A percentile compares a stretch with the other conserved stretches of the same genome.
Evolutionary conservation across 2,329 filamentous ascomycete species (phyloP).

Genomic region (Tolypocladium ovalisporum): DNA sequence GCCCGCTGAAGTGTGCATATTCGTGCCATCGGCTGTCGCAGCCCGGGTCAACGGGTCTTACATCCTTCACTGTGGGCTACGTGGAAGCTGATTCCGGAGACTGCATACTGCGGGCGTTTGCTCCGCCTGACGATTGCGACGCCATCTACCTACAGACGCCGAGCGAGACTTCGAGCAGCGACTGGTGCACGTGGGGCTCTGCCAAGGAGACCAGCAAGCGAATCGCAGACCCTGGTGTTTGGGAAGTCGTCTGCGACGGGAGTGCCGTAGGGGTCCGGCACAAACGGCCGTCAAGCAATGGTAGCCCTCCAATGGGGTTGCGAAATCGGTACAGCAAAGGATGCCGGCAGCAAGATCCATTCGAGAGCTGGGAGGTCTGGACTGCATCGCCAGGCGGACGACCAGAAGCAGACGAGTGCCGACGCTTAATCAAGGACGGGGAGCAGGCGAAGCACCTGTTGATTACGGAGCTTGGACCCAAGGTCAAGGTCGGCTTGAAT

Average conservation of each 20-base stretch:
- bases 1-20: conserved; percentile 50
- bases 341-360: conserved; percentile 10
- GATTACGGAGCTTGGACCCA: conserved; percentile 55
- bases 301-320: conserved; percentile 10
- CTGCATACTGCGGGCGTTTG: conserved; percentile 55
- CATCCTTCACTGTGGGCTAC: conserved; percentile 55
- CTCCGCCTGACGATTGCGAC: conserved; percentile 39
- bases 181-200: conserved; percentile 39
- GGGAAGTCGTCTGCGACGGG: conserved; percentile 51
- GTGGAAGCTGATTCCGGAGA: conserved; percentile 46
- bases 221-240: conserved; percentile 52
- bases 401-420: conserved; percentile 32
- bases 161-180: conserved; percentile 24
- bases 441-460: conserved; percentile 44
- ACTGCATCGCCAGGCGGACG: conserved; percentile 35
- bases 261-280: conserved; percentile 53
- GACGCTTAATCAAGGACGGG: conserved; percentile 29
- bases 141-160: conserved; percentile 43
- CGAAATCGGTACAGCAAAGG: conserved; percentile 18
- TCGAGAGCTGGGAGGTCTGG: conserved; percentile 44
- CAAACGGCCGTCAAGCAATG: conserved; percentile 16
- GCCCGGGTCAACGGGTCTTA: conserved; percentile 45
- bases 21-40: conserved; percentile 28
- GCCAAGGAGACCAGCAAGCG: conserved; percentile 39
- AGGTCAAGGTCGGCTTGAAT: conserved; percentile 48